phyloP scores from a whole-genome alignment of 2,329 filamentous ascomycete genomes.

The Sclerotinia sclerotiorum region DNA sequence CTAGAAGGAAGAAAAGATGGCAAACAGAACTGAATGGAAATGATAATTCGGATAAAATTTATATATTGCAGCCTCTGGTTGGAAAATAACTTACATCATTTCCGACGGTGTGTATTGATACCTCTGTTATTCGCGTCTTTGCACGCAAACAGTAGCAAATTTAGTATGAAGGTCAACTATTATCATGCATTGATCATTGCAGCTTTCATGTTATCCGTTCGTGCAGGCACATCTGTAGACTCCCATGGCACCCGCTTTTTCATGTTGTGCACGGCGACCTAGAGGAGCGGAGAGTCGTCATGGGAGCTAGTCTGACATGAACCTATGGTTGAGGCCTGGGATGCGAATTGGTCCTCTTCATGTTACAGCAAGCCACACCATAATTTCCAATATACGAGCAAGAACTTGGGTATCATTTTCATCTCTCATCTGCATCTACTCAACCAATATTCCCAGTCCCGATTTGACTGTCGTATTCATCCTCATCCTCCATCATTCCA shows the following conservation, averaged over 20 bases:
- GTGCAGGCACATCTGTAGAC: neutral
- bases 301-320: neutral
- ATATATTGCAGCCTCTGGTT: no score
- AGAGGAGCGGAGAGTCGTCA: neutral
- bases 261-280: neutral
- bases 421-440: conserved; percentile 5
- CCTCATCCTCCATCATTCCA: neutral
- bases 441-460: neutral
- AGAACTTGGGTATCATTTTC: conserved; percentile 13
- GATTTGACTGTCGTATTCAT: neutral
- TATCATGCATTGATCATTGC: neutral
- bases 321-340: neutral
- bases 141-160: no score
- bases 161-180: neutral
- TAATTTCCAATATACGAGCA: neutral
- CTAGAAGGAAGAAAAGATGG: no score
- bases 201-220: neutral
- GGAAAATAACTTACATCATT: no score
- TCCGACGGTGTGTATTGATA: no score
- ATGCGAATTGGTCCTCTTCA: no score
- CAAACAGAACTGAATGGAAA: no score
- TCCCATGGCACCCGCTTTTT: neutral
- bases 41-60: no score
- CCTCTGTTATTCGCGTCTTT: no score
- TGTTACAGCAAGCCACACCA: neutral